Evolutionary conservation across 305 asterid species (phyloP).

Genomic region (Salvia sclarea): DNA sequence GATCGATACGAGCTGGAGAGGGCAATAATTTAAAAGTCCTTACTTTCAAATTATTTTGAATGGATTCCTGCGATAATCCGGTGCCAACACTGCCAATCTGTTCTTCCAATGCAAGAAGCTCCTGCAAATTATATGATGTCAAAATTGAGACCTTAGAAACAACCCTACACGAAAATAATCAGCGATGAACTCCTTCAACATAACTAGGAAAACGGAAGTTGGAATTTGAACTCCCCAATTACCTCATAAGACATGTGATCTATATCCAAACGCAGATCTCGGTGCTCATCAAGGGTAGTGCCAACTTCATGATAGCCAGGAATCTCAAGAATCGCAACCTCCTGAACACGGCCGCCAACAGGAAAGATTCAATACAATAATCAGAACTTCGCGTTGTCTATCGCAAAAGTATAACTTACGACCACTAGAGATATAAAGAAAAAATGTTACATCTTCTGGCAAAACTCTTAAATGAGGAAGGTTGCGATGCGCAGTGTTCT

Average conservation of each 20-base stretch:
- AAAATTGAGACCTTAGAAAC: conserved; percentile 16
- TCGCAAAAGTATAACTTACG: neutral
- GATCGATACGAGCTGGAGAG: conserved; percentile 36
- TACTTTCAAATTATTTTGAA: conserved; percentile 43
- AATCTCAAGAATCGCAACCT: conserved; percentile 71
- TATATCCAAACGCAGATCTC: conserved; percentile 90
- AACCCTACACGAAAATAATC: neutral
- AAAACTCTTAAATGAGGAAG: conserved; percentile 69
- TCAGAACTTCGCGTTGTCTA: neutral
- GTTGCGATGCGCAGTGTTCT: conserved; percentile 40
- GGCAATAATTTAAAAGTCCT: conserved; percentile 31
- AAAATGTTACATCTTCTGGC: conserved; percentile 53
- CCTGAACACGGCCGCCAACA: conserved; percentile 46
- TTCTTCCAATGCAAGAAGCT: conserved; percentile 71
- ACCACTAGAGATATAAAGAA: neutral
- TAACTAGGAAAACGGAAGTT: neutral
- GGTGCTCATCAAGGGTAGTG: conserved; percentile 68
- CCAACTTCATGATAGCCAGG: conserved; percentile 62
- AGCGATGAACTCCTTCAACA: too few species aligned
- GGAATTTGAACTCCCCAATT: neutral
- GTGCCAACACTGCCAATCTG: conserved; percentile 60
- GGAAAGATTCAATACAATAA: conserved; percentile 6
- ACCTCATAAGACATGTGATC: conserved; percentile 98
- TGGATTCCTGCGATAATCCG: conserved; percentile 49
- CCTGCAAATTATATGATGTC: conserved; percentile 41